Evolutionary conservation across 306 rosid genomes (phyloP), one percentile per base, ranked within the genome.

Genomic region (Rosa persica): DNA sequence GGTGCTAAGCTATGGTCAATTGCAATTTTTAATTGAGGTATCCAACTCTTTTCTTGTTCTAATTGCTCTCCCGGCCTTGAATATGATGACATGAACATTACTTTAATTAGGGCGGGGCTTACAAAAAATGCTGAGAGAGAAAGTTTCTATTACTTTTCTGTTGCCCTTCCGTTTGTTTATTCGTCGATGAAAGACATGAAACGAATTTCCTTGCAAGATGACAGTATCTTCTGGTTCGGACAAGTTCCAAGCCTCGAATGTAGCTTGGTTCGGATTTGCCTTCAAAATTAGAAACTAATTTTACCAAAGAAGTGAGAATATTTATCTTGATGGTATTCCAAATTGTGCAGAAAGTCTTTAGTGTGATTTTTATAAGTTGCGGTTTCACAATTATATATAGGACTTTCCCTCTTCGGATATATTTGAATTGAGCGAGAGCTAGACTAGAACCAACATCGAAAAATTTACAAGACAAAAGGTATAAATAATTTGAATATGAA

Each of bases 91-190:
- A 62, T 65, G 48, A 71, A 51, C 44, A 72, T 20, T 16, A 75
- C 4, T 40, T 25, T 25, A 25, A 16, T 9, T 0, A 72, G 10
- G 20, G 84, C 87, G 81, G 74, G 48, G 81, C 7, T 79, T 76
- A 65, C 84, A 12, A 84, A 75, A 79, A 42, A 70, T 75, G 76
- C 75, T 22, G 70, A 60, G 77, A 4, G 77, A 78, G 61, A 76
- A 67, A 27, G 48, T 19, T 40, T 27, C 8, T 15, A 10, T 16
- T 65, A 8, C 8, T 5, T 51, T 25, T 15, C 7, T 6, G 54
- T 39, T 22, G 8, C 34, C 46, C 3, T 39, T 44, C 17, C 30
- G 60, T 72, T 55, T 69, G 43, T 57, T 51, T n/a, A 38, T 55
- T 73, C 54, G 62, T 82, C 80, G 67, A 78, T 82, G 73, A 58